A percentile compares a stretch with the other conserved stretches of the same genome.
phyloP scores from a whole-genome alignment of 768 basidiomycete species.

The Pilatotrama ljubarskyi region DNA sequence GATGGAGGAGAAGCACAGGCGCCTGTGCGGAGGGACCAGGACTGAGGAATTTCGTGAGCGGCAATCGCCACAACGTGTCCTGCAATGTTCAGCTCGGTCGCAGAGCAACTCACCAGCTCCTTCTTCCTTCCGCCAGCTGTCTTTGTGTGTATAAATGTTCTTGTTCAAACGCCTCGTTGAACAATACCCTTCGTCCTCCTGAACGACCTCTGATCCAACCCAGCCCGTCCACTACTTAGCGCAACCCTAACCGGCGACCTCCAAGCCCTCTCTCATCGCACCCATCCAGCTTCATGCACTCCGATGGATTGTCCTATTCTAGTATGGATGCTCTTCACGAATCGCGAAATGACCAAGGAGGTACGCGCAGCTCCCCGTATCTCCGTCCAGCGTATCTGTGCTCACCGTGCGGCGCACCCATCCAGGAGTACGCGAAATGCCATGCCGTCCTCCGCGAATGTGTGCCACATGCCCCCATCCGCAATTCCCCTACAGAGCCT shows the following conservation, averaged over 20 bases:
- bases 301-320: slow-evolving; percentile 64
- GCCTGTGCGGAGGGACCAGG: slow-evolving; percentile 6
- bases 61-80: slow-evolving; percentile 24
- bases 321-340: slow-evolving; percentile 80
- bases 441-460: slow-evolving; percentile 60
- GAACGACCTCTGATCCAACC: background rate
- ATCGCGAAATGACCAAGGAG: slow-evolving; percentile 68
- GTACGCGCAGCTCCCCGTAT: slow-evolving; percentile 34
- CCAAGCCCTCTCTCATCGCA: slow-evolving; percentile 1
- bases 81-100: slow-evolving; percentile 17
- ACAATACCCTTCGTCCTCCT: background rate
- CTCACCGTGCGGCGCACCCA: slow-evolving; percentile 9
- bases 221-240: background rate
- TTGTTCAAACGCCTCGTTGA: background rate
- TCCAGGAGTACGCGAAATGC: slow-evolving; percentile 74
- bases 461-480: slow-evolving; percentile 54
- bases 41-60: slow-evolving; percentile 16
- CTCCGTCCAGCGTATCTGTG: background rate
- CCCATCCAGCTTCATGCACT: slow-evolving; percentile 18
- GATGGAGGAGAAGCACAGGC: background rate
- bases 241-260: background rate
- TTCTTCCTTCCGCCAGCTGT: slow-evolving; percentile 6
- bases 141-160: slow-evolving; percentile 10
- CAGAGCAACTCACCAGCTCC: slow-evolving; percentile 1
- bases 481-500: slow-evolving; percentile 55